Evolutionary conservation across 192 early-diverging fungal species (phyloP), one percentile per base, ranked within the genome.

Genomic region (Kickxella alabastrina): DNA sequence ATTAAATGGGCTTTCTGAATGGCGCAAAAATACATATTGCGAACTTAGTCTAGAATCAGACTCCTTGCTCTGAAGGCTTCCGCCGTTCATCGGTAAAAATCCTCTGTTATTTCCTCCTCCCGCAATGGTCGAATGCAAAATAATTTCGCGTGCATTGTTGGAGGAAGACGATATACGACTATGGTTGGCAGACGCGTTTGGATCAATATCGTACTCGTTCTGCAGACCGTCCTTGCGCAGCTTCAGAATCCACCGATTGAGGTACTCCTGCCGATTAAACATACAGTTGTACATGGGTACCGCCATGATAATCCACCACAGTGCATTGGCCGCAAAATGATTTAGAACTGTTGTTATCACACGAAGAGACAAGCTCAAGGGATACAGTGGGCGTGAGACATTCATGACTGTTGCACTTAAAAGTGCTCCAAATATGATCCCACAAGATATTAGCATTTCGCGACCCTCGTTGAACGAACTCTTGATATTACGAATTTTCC

Each of bases 391-490:
- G 27, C 43, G 32, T 38, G 61, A 10, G 44, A 56, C 63, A 28
- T 63, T 53, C 57, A 78, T 58, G 7, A 43, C 29, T 0, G 75
- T 78, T 14, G 65, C 55, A 21, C 56, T 59, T 6, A 50, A 46
- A 4, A 74, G 51, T 14, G 58, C 42, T 6, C 47, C 46, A 41
- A 66, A 66, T 2, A 66, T 59, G 0, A 55, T 34, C 0, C 38
- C 3, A 44, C 75, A 68, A 0, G 60, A 52, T 0, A 56, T 17
- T 14, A 45, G 27, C 19, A 59, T 61, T 35, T 70, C 63, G 26
- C 68, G 67, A 19, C 48, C 57, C 49, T 77, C 75, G 37, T 77
- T 77, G 38, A 77, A 77, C 17, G n/a, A 66, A 55, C 63, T 67
- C 43, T 69, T 66, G 46, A 77, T 71, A 22, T 57, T 43, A 31